Percentiles rank a stretch among this genome's conserved stretches.
phyloP scores from a whole-genome alignment of 768 basidiomycete species.

The Plicaturopsis crispa region DNA sequence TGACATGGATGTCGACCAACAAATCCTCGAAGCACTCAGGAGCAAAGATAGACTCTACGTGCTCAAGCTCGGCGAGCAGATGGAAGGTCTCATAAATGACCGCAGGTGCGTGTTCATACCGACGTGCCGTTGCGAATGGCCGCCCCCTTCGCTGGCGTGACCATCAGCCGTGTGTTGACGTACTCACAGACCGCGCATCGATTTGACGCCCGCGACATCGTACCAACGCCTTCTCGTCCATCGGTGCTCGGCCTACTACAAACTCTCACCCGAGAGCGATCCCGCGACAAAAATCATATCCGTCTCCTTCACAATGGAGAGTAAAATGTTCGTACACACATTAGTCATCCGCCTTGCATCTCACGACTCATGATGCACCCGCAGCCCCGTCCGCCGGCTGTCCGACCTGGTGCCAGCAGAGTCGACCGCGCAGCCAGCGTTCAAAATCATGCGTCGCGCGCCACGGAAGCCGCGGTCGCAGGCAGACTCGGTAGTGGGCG shows the following conservation, averaged over 20 bases:
- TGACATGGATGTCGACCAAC: conserved; percentile 55
- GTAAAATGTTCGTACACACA: conserved; percentile 59
- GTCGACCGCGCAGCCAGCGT: conserved; percentile 60
- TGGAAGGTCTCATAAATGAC: conserved; percentile 75
- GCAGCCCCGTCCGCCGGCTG: conserved; percentile 63
- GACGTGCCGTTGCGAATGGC: background rate
- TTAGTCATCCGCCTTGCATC: conserved; percentile 6
- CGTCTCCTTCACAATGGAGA: conserved; percentile 52
- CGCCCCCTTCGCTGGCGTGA: conserved; percentile 4
- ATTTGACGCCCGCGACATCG: conserved; percentile 62
- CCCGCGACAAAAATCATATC: conserved; percentile 52
- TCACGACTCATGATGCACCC: conserved; percentile 5
- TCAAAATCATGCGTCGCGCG: conserved; percentile 85
- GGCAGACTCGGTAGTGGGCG: conserved; percentile 63
- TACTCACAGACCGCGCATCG: conserved; percentile 47
- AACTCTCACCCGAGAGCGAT: conserved; percentile 65
- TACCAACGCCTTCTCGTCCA: conserved; percentile 85
- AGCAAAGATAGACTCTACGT: conserved; percentile 87
- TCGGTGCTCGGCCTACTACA: conserved; percentile 79
- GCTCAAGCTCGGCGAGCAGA: conserved; percentile 79
- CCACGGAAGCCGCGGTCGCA: conserved; percentile 60
- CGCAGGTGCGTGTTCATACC: conserved; percentile 55
- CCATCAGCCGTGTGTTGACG: conserved; percentile 11
- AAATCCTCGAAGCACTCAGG: conserved; percentile 79
- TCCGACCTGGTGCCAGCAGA: conserved; percentile 76